Conservation (phyloP, 2,329 filamentous ascomycete genomes). For the Penicillium sp. region DNA sequence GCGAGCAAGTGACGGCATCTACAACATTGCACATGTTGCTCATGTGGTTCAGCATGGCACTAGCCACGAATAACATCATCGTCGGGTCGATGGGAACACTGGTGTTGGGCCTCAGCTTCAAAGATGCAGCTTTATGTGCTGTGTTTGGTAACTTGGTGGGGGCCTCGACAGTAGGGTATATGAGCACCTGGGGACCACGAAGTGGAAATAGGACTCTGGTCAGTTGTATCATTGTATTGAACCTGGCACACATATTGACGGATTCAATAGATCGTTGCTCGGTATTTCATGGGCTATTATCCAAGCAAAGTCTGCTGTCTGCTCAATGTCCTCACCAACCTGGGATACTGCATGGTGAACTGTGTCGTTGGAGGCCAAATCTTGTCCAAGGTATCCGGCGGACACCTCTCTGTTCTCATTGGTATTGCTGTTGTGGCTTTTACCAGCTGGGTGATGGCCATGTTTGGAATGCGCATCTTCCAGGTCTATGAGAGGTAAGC, state of each 20-base stretch:
- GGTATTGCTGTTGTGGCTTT: slow-evolving; percentile 45
- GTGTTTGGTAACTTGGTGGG: slow-evolving; percentile 44
- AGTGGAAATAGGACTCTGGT: slow-evolving; percentile 51
- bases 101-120: slow-evolving; percentile 44
- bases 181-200: slow-evolving; percentile 46
- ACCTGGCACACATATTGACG: background rate
- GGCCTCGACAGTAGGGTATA: slow-evolving; percentile 42
- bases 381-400: slow-evolving; percentile 46
- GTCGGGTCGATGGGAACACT: slow-evolving; percentile 49
- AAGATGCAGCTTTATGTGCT: slow-evolving; percentile 44
- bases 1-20: slow-evolving; percentile 29
- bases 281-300: slow-evolving; percentile 51
- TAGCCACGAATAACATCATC: slow-evolving; percentile 47
- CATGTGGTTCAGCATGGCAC: slow-evolving; percentile 47
- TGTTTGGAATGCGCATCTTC: slow-evolving; percentile 48
- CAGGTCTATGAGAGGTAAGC: slow-evolving; percentile 49
- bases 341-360: slow-evolving; percentile 50
- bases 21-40: slow-evolving; percentile 36
- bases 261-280: slow-evolving; percentile 40
- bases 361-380: slow-evolving; percentile 50
- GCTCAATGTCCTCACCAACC: slow-evolving; percentile 48
- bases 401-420: slow-evolving; percentile 42
- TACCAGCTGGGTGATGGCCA: slow-evolving; percentile 40
- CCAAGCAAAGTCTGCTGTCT: slow-evolving; percentile 46
- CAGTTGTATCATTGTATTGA: slow-evolving; percentile 5